These are phyloP conservation scores for Piper longum DNA, from an alignment of 164 flowering plant genomes.

Conservation along the genomic window DNA sequence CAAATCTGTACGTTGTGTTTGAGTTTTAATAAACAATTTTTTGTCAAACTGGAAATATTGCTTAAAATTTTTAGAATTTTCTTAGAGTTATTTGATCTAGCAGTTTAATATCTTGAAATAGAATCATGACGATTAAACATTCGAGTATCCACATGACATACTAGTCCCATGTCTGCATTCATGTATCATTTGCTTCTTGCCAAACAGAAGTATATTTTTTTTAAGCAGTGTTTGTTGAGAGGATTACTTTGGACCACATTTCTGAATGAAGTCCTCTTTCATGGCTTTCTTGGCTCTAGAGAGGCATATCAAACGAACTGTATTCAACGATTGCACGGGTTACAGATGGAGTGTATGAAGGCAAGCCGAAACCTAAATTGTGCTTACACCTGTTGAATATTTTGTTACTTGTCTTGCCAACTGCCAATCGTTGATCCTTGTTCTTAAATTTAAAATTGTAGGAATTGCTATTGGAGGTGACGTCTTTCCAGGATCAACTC, in stretches of 20 bases:
- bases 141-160: too few relatives aligned
- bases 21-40: too few relatives aligned
- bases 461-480: slow-evolving; percentile 99
- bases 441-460: slow-evolving; percentile 8
- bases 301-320: slow-evolving; percentile 97
- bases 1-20: slow-evolving; percentile 83
- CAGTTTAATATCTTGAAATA: too few relatives aligned
- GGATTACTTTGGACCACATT: too few relatives aligned
- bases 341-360: slow-evolving; percentile 97
- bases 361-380: slow-evolving; percentile 16
- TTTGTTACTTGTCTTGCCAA: background rate
- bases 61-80: too few relatives aligned
- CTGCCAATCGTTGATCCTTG: too few relatives aligned
- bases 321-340: slow-evolving; percentile 94
- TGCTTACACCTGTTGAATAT: background rate
- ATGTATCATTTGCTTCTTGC: too few relatives aligned
- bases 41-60: background rate
- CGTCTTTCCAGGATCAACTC: slow-evolving; percentile 98
- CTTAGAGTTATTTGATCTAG: too few relatives aligned
- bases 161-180: too few relatives aligned
- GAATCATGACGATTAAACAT: too few relatives aligned
- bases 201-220: too few relatives aligned
- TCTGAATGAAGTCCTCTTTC: background rate
- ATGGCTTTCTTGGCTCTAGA: slow-evolving; percentile 24
- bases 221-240: background rate